Conservation (phyloP, 805 yeast species). For the Teunomyces stri region DNA sequence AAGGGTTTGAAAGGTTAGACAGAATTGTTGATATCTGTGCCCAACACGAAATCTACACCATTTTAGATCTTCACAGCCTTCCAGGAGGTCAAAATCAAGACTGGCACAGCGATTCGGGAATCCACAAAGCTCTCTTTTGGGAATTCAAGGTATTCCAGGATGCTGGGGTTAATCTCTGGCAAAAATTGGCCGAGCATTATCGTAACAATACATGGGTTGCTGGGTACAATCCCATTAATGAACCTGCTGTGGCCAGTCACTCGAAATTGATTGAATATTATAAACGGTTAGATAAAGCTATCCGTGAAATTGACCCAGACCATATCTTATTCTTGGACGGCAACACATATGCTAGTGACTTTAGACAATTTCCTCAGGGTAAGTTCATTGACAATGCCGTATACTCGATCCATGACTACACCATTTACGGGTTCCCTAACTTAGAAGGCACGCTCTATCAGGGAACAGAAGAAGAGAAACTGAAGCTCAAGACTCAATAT, state of each 20-base stretch:
- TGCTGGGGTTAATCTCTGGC: conserved; percentile 45
- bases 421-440: conserved; percentile 45
- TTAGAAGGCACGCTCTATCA: conserved; percentile 28
- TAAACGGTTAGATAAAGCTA: conserved; percentile 32
- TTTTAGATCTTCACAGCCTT: conserved; percentile 47
- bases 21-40: conserved; percentile 44
- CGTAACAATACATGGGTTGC: conserved; percentile 49
- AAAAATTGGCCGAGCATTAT: conserved; percentile 43
- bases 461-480: conserved; percentile 34
- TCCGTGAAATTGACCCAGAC: conserved; percentile 46
- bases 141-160: conserved; percentile 50
- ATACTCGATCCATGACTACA: conserved; percentile 51
- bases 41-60: conserved; percentile 45
- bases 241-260: conserved; percentile 48
- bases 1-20: conserved; percentile 46
- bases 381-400: conserved; percentile 41
- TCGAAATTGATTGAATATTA: conserved; percentile 40
- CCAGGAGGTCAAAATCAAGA: conserved; percentile 58
- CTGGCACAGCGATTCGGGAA: conserved; percentile 50
- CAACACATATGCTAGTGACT: conserved; percentile 52
- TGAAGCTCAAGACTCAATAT: conserved; percentile 37
- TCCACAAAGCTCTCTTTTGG: conserved; percentile 50
- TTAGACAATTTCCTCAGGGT: conserved; percentile 42
- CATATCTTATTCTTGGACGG: conserved; percentile 51
- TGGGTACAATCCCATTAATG: conserved; percentile 55